Percentiles rank a stretch among this genome's conserved stretches.
These are phyloP conservation scores for Suhomyces wounanorum DNA, from an alignment of 1,139 yeast genomes.

Conservation along the genomic window DNA sequence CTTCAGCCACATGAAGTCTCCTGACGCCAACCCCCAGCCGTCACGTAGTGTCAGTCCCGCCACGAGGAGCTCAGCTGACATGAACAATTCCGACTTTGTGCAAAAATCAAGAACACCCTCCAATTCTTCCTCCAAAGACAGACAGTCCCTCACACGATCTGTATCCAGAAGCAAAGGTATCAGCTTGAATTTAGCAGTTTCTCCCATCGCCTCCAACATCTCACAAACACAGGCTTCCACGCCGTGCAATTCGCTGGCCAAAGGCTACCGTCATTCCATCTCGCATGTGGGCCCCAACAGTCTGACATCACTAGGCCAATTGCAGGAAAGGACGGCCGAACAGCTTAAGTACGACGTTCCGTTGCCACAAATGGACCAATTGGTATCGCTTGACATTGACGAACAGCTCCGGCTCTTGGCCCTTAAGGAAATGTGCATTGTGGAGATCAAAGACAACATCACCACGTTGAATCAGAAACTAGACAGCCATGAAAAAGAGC, in stretches of 20 bases:
- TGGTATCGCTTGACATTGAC: constrained; percentile 42
- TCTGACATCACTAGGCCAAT: constrained; percentile 5
- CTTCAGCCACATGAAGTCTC: background rate
- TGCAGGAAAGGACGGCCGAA: constrained; percentile 2
- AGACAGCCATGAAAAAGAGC: constrained; percentile 45
- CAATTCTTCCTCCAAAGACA: background rate
- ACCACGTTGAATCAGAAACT: constrained; percentile 33
- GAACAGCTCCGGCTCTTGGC: constrained; percentile 61
- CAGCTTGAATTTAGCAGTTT: constrained; percentile 34
- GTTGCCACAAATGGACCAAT: constrained; percentile 36
- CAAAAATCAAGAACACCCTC: constrained; percentile 1
- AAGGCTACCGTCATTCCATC: background rate
- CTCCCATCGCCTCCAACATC: constrained; percentile 21
- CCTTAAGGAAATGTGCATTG: constrained; percentile 60
- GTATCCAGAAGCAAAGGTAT: constrained; percentile 30
- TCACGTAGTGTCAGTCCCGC: constrained; percentile 1
- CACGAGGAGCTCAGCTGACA: constrained; percentile 3
- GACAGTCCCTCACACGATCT: constrained; percentile 10
- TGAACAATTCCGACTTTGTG: background rate
- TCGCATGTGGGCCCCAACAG: background rate
- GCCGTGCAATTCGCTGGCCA: background rate
- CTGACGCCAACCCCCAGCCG: constrained; percentile 5
- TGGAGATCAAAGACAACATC: constrained; percentile 56
- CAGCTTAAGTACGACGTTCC: constrained; percentile 21
- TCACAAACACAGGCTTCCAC: constrained; percentile 2